Base-by-base conservation (phyloP, 179 eudicot species). In the Carnegiea gigantea region DNA sequence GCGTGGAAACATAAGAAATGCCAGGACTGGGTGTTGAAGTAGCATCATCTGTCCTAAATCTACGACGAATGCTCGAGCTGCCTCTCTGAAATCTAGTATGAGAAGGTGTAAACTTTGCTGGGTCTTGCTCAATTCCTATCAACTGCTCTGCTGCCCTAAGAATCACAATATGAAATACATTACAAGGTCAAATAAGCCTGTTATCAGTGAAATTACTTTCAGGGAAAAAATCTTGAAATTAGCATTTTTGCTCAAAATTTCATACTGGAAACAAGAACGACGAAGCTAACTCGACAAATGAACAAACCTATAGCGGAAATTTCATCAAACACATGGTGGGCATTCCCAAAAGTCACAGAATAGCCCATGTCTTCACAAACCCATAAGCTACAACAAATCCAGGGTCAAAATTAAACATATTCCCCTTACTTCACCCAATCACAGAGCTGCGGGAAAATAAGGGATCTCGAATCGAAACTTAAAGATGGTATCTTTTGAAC, bases 51-150 rank as follows among this genome's bases (percentile, higher is more conserved):
- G 93, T 88, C 57, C 92, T 90, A 84, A 84, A 92, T 78, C 98
- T 90, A 38, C 96, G 93, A 20, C 90, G 93, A 70, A 92, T 92
- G 86, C 95, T 91, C 78, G 99, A 96, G 83, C 95, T 92, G 15
- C 93, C 98, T 44, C 97, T 90, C 88, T 96, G 99, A 83, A 96
- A 92, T 83, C 99, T 85, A 28, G 99, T 93, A 84, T 91, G 97
- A 3, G 98, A 92, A 9, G 95, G 97, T 0, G 98, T 91, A 84
- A 86, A 85, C 91, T 93, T 96, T 23, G 90, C 83, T 4, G 95
- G 98, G 75, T 92, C 99, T 87, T 94, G 98, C 85, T 96, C 98
- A 77, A 96, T 96, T 30, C 98, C 98, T 86, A 94, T 87, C 71
- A 96, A 85, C 75, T 92, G 99, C 79, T 96, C 99, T 70, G 95